Percentiles rank a stretch among this genome's conserved stretches.
These are phyloP conservation scores for Carex myosuroides DNA, from an alignment of 176 grass and related monocot genomes.

Conservation along the genomic window DNA sequence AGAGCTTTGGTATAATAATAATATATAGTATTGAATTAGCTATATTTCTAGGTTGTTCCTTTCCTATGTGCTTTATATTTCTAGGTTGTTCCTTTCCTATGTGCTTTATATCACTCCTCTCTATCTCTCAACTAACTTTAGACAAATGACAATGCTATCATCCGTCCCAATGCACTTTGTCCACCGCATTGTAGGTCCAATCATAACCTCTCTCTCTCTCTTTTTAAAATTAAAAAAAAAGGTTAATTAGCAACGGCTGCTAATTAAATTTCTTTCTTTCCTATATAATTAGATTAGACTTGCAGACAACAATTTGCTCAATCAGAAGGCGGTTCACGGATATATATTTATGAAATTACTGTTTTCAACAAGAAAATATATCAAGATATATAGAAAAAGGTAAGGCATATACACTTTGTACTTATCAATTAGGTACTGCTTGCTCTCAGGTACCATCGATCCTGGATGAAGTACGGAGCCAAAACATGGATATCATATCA, in stretches of 20 bases:
- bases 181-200: constrained; percentile 16
- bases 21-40: constrained; percentile 4
- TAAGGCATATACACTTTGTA: no score
- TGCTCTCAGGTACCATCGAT: no score
- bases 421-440: no score
- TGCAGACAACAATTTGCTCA: background rate
- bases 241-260: background rate
- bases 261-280: background rate
- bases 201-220: background rate
- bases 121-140: background rate
- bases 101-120: background rate
- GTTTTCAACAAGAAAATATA: background rate
- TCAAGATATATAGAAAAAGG: background rate
- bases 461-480: no score
- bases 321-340: background rate
- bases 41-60: constrained; percentile 17
- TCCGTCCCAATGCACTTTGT: constrained; percentile 17
- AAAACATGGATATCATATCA: no score
- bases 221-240: background rate
- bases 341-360: background rate
- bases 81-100: constrained; percentile 18
- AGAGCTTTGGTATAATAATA: background rate
- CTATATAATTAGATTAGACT: background rate
- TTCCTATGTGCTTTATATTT: constrained; percentile 15
- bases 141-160: background rate